Conservation (phyloP, 495 filamentous ascomycete species). For the Stereocaulon alpinum region DNA sequence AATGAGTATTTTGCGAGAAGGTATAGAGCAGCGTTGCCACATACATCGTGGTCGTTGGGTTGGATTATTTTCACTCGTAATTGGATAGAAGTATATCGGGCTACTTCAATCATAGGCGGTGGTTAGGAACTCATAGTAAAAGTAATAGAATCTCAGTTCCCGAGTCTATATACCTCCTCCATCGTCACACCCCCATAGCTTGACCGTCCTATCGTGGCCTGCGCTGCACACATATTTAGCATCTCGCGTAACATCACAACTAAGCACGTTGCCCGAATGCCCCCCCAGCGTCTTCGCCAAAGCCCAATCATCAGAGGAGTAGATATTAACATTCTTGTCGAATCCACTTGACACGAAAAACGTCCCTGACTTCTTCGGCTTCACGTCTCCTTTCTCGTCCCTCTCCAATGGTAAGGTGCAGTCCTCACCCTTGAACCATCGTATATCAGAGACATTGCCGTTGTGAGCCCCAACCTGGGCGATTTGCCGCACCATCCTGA, state of each 20-base stretch:
- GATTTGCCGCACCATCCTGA: conserved; percentile 72
- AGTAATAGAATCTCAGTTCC: too few relatives aligned
- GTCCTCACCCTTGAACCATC: conserved; percentile 85
- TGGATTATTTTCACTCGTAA: neutral
- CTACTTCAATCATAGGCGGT: too few relatives aligned
- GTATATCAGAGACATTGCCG: conserved; percentile 80
- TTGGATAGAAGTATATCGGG: too few relatives aligned
- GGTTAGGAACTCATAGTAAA: too few relatives aligned
- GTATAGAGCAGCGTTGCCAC: too few relatives aligned
- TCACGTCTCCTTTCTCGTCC: conserved; percentile 50
- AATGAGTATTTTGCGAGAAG: too few relatives aligned
- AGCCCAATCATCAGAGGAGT: conserved; percentile 93
- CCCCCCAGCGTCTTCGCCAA: conserved; percentile 78
- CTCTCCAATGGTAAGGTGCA: conserved; percentile 39
- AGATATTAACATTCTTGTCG: conserved; percentile 91
- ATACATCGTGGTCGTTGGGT: too few relatives aligned
- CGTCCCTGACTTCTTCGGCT: conserved; percentile 37
- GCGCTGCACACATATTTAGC: conserved; percentile 86
- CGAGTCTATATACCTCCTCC: conserved; percentile 26
- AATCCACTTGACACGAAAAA: conserved; percentile 89
- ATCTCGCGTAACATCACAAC: conserved; percentile 75
- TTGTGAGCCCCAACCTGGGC: conserved; percentile 86
- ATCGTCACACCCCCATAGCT: conserved; percentile 90
- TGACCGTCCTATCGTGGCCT: conserved; percentile 89
- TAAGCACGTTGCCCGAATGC: conserved; percentile 83